Conservation (phyloP, 257 asterid species). For the Solanum pimpinellifolium region DNA sequence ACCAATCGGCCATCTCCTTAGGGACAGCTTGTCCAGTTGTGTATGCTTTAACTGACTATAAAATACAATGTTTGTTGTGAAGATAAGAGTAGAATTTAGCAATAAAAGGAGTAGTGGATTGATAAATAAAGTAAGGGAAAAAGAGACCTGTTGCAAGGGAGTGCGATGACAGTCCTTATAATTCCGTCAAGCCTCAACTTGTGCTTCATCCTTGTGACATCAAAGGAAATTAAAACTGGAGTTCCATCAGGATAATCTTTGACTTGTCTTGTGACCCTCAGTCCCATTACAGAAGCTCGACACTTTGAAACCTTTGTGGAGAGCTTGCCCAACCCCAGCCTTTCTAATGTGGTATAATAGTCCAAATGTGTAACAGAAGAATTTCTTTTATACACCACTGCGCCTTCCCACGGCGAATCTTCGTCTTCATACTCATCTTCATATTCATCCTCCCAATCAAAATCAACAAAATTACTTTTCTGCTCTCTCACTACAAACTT, state of each 20-base stretch:
- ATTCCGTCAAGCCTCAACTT: slow-evolving; percentile 78
- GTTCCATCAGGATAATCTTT: slow-evolving; percentile 63
- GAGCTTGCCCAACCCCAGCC: slow-evolving; percentile 59
- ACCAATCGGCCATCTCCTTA: not conserved
- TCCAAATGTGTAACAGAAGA: slow-evolving; percentile 56
- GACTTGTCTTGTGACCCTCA: slow-evolving; percentile 52
- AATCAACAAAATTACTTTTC: not conserved
- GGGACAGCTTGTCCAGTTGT: not conserved
- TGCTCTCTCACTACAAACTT: slow-evolving; percentile 3
- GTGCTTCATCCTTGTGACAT: slow-evolving; percentile 58
- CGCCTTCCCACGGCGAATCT: slow-evolving; percentile 67
- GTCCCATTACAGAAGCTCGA: slow-evolving; percentile 79
- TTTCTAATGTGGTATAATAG: slow-evolving; percentile 78
- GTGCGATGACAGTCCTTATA: slow-evolving; percentile 56
- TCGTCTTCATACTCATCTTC: not conserved
- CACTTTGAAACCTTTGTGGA: slow-evolving; percentile 49
- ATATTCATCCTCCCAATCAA: slow-evolving; percentile 13
- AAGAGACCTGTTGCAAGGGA: slow-evolving; percentile 64
- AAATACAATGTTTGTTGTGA: not conserved
- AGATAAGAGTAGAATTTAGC: not conserved
- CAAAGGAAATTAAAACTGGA: slow-evolving; percentile 70
- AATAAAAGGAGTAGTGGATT: not conserved
- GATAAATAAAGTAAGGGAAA: not conserved
- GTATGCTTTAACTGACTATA: not conserved
- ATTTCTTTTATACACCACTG: slow-evolving; percentile 54